phyloP scores from a whole-genome alignment of 2,329 filamentous ascomycete genomes.

The Colletotrichum simmondsii region DNA sequence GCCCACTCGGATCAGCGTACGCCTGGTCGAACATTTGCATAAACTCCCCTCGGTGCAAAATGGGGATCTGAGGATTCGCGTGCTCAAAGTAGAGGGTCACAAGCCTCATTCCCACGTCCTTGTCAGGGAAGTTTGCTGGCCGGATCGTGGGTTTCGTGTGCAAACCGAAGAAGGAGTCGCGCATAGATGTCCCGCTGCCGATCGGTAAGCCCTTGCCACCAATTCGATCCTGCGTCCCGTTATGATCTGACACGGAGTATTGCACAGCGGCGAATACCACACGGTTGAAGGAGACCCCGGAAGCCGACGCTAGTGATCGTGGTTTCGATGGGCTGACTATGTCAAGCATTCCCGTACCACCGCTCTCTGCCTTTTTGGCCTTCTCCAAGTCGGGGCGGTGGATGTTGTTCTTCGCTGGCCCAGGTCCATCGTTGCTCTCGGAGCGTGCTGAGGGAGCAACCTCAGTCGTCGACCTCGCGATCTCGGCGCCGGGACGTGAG shows the following conservation, averaged over 20 bases:
- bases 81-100: conserved; percentile 93
- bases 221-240: conserved; percentile 57
- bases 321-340: conserved; percentile 83
- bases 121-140: conserved; percentile 85
- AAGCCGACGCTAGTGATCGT: conserved; percentile 84
- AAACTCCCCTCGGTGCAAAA: conserved; percentile 89
- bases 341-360: conserved; percentile 70
- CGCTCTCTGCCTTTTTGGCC: conserved; percentile 44
- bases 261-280: conserved; percentile 96
- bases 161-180: conserved; percentile 96
- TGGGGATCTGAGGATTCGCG: conserved; percentile 94
- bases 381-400: conserved; percentile 37
- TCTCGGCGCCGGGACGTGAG: conserved; percentile 58
- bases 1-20: conserved; percentile 75
- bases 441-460: conserved; percentile 46
- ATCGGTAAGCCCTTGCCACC: conserved; percentile 56
- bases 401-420: conserved; percentile 53
- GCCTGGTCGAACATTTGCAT: conserved; percentile 87
- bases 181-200: conserved; percentile 80
- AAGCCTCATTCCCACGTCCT: conserved; percentile 77
- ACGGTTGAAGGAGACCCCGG: conserved; percentile 92
- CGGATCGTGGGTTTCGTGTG: conserved; percentile 91
- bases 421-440: conserved; percentile 42
- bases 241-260: conserved; percentile 70
- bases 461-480: conserved; percentile 44